Base-by-base conservation (phyloP, 176 grass and related monocot genomes). In the Saccharum spontaneum region DNA sequence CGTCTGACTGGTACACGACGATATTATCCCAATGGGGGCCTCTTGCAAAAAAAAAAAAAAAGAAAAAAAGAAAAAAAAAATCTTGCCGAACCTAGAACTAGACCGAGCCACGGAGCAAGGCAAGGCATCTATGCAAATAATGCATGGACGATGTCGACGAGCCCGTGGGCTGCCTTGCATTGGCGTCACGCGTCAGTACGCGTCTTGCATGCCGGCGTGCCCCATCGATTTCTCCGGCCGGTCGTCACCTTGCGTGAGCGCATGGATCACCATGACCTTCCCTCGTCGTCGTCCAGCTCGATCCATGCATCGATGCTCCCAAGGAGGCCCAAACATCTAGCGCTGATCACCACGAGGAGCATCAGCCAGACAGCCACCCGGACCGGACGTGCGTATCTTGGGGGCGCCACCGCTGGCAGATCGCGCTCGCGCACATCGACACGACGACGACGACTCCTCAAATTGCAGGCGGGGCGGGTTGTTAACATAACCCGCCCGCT, bases 301-400 rank as follows among this genome's bases (percentile, higher is more conserved):
- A 23, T 60, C 59, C 9, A 26, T 61, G n/a, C 7, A 16, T 36
- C 22, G 85, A 67, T 64, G 9, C 1, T 17, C 16, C 88, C 88
- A 17, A 86, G 73, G 0, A 67, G 65, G 24, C 23, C 2, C 7
- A 1, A 86, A 86, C 12, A 1, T 40, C 6, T 79, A 52, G 49
- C 49, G 49, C 15, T 18, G 87, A 84, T 74, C 76, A 85, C 75
- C 62, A 7, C 87, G 63, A 85, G 77, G 24, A 84, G 5, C 50
- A 20, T 54, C 50, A 57, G 48, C 22, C 54, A 33, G 33, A 33
- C 2, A 36, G 34, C 34, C 34, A 60, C 22, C 22, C 57, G 55
- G 55, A 23, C 55, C n/a, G 57, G 57, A 24, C 57, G 55, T 59
- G 22, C 18, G 8, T 23, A 1, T 60, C 55, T 23, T 60, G n/a